Evolutionary conservation across 2,329 filamentous ascomycete genomes (phyloP).

Genomic region (Xylaria multiplex): DNA sequence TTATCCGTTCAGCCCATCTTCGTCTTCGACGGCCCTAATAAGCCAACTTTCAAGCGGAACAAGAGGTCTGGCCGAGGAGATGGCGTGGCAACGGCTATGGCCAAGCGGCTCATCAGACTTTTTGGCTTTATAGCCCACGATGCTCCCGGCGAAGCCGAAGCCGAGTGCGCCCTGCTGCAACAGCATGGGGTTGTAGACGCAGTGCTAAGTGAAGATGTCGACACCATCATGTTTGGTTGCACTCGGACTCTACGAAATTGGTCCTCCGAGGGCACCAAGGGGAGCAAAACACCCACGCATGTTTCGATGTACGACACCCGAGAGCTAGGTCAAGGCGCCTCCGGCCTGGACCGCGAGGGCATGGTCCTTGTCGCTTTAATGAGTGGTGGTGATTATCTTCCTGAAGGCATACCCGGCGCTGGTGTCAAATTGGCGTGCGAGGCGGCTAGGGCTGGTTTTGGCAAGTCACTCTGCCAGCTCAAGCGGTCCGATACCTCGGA

Average conservation of each 20-base stretch:
- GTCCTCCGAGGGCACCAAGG: constrained; percentile 75
- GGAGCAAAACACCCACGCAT: constrained; percentile 79
- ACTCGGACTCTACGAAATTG: constrained; percentile 82
- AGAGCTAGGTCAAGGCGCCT: constrained; percentile 58
- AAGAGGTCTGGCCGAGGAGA: constrained; percentile 75
- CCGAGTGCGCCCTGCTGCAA: constrained; percentile 91
- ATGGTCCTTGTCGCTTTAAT: constrained; percentile 96
- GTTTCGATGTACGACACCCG: constrained; percentile 80
- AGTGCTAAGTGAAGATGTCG: constrained; percentile 94
- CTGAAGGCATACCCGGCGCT: constrained; percentile 86
- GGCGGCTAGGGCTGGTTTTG: constrained; percentile 89
- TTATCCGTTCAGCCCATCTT: constrained; percentile 88
- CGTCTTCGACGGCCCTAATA: constrained; percentile 88
- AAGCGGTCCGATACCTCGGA: constrained; percentile 67
- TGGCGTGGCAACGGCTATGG: constrained; percentile 75
- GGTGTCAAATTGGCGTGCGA: constrained; percentile 90
- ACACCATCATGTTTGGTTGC: constrained; percentile 97
- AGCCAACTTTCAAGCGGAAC: constrained; percentile 88
- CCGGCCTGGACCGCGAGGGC: constrained; percentile 80
- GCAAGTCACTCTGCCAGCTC: constrained; percentile 75
- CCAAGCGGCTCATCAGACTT: constrained; percentile 82
- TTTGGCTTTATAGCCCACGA: constrained; percentile 88
- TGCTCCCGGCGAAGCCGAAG: constrained; percentile 94
- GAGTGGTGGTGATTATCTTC: constrained; percentile 94
- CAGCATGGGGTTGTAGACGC: constrained; percentile 86